A percentile compares a stretch with the other conserved stretches of the same genome.
phyloP scores from a whole-genome alignment of 306 rosid genomes.

The Quercus alba region DNA sequence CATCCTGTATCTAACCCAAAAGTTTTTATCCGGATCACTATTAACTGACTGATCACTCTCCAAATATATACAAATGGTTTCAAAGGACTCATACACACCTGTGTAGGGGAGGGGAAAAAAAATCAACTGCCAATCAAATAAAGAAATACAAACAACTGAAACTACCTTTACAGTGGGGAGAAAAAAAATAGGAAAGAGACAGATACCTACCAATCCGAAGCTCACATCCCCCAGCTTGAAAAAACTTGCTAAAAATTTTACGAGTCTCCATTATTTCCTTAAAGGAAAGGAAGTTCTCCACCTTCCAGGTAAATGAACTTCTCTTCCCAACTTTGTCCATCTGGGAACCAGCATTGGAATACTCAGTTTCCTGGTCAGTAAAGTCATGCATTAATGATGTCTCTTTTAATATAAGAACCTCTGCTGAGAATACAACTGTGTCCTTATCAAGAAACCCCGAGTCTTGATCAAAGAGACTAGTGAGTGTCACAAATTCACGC shows the following conservation, averaged over 20 bases:
- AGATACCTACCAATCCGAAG: conserved; percentile 88
- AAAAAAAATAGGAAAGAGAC: conserved; percentile 15
- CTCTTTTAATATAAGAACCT: conserved; percentile 96
- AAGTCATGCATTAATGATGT: conserved; percentile 86
- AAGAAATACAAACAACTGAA: conserved; percentile 24
- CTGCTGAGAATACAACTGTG: conserved; percentile 94
- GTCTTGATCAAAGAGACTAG: conserved; percentile 99
- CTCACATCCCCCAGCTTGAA: conserved; percentile 99
- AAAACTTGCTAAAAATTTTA: conserved; percentile 97
- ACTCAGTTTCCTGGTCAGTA: conserved; percentile 60
- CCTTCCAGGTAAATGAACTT: conserved; percentile 98
- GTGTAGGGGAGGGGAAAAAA: conserved; percentile 23
- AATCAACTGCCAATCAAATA: conserved; percentile 9
- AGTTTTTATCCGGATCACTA: conserved; percentile 93
- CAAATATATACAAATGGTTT: conserved; percentile 94
- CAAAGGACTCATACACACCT: conserved; percentile 98
- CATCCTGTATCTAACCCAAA: conserved; percentile 97
- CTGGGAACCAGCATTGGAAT: conserved; percentile 41
- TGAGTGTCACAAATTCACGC: conserved; percentile 99
- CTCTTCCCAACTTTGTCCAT: conserved; percentile 48
- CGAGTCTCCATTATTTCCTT: conserved; percentile 99
- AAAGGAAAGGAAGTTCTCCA: conserved; percentile 93
- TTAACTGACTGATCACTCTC: conserved; percentile 99
- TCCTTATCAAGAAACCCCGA: conserved; percentile 97
- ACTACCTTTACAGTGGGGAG: background rate